Conservation (phyloP, 2,329 filamentous ascomycete genomes). For the Sporothrix luriei region DNA sequence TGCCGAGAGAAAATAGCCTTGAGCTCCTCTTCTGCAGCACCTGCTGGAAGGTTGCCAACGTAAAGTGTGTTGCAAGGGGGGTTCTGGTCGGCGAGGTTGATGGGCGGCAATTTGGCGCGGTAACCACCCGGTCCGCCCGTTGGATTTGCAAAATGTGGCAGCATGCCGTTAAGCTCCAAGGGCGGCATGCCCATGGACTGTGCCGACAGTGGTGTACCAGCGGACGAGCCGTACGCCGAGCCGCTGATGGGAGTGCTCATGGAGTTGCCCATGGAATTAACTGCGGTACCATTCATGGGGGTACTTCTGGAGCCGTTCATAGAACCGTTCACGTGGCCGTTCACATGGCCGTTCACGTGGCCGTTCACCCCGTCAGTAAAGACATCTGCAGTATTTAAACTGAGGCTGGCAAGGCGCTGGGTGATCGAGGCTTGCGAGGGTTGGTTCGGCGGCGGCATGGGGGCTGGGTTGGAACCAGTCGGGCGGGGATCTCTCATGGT, state of each 20-base stretch:
- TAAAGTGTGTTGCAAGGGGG: slow-evolving; percentile 98
- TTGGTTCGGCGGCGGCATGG: background rate
- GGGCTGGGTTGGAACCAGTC: background rate
- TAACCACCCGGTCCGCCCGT: background rate
- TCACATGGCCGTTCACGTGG: slow-evolving; percentile 40
- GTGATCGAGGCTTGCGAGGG: background rate
- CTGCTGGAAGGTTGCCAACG: slow-evolving; percentile 91
- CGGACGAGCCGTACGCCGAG: background rate
- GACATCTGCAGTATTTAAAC: slow-evolving; percentile 36
- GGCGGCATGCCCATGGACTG: slow-evolving; percentile 37
- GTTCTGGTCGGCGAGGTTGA: slow-evolving; percentile 94
- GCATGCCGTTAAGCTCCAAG: slow-evolving; percentile 55
- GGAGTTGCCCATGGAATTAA: background rate
- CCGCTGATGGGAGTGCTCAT: background rate
- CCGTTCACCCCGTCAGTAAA: slow-evolving; percentile 41
- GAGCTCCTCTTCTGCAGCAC: slow-evolving; percentile 92
- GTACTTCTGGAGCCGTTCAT: background rate
- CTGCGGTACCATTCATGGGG: background rate
- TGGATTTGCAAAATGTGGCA: background rate
- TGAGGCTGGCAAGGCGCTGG: slow-evolving; percentile 41
- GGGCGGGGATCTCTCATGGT: background rate
- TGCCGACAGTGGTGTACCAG: background rate
- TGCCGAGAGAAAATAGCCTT: slow-evolving; percentile 92
- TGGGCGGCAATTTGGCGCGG: slow-evolving; percentile 70
- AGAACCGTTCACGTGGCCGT: slow-evolving; percentile 51